Evolutionary conservation across 192 early-diverging fungal genomes (phyloP).

Genomic region (Backusella tarrabulga): DNA sequence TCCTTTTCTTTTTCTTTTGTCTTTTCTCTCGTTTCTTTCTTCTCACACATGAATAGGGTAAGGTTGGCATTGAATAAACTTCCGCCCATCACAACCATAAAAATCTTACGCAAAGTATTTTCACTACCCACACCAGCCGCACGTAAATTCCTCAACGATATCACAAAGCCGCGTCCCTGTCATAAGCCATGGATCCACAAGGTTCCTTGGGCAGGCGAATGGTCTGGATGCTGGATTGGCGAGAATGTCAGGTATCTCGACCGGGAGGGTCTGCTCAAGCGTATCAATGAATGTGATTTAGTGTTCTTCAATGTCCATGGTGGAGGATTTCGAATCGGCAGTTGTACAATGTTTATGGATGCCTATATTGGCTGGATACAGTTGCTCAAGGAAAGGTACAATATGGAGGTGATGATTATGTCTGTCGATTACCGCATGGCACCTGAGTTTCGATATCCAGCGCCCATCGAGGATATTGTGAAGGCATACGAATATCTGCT

Average conservation of each 20-base stretch:
- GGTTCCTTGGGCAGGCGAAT: conserved; percentile 25
- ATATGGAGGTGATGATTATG: conserved; percentile 31
- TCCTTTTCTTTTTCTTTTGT: not conserved
- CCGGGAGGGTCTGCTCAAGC: conserved; percentile 5
- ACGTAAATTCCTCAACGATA: conserved; percentile 28
- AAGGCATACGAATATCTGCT: conserved; percentile 31
- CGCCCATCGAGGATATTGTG: conserved; percentile 30
- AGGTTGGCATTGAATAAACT: conserved; percentile 27
- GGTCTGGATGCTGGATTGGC: conserved; percentile 40
- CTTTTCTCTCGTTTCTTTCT: not conserved
- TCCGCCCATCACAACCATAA: conserved; percentile 29
- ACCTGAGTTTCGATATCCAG: conserved; percentile 33
- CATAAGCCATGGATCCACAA: conserved; percentile 32
- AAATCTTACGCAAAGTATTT: conserved; percentile 31
- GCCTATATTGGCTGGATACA: conserved; percentile 32
- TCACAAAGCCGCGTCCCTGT: conserved; percentile 24
- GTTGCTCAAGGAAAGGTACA: conserved; percentile 24
- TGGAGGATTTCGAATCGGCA: conserved; percentile 35
- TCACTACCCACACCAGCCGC: conserved; percentile 33
- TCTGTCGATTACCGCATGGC: conserved; percentile 35
- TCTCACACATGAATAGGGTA: conserved; percentile 22
- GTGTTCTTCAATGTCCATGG: conserved; percentile 36
- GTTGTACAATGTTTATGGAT: conserved; percentile 34
- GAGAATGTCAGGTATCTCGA: conserved; percentile 20
- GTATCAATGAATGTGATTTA: conserved; percentile 26